These are phyloP conservation scores for Fonsecaea nubica DNA, from an alignment of 2,329 filamentous ascomycete genomes.

Conservation along the genomic window DNA sequence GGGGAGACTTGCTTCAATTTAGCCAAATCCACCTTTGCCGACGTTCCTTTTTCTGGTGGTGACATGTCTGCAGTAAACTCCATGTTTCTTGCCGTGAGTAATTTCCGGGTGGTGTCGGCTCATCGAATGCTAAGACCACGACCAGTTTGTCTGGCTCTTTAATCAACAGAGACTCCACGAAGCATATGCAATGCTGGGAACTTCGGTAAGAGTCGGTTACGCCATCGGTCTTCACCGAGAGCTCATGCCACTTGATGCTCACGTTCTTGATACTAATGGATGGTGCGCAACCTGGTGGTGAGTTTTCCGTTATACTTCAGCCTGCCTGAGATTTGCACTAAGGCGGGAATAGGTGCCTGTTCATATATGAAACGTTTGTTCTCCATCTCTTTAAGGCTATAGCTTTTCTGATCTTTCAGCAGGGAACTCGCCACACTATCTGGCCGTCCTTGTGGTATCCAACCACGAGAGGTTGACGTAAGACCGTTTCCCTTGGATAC, in stretches of 20 bases:
- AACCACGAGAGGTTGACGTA: constrained; percentile 50
- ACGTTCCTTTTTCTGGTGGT: constrained; percentile 23
- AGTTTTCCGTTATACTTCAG: neutral
- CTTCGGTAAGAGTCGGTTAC: constrained; percentile 18
- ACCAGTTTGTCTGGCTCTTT: constrained; percentile 22
- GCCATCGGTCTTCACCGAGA: constrained; percentile 24
- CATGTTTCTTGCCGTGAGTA: constrained; percentile 21
- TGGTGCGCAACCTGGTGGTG: constrained; percentile 19
- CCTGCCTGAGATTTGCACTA: neutral
- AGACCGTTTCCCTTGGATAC: constrained; percentile 72
- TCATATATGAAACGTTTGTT: constrained; percentile 25
- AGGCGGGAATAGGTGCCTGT: constrained; percentile 16
- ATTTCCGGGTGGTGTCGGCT: neutral
- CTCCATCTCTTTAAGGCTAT: neutral
- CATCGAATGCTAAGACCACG: neutral
- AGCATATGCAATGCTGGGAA: constrained; percentile 24
- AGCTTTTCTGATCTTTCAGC: constrained; percentile 3
- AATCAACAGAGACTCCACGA: constrained; percentile 27
- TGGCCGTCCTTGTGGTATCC: constrained; percentile 20
- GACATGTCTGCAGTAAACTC: constrained; percentile 25
- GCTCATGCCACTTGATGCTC: neutral
- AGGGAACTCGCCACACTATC: constrained; percentile 17
- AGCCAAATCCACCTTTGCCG: constrained; percentile 19
- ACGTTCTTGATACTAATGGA: constrained; percentile 20
- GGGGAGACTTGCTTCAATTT: constrained; percentile 25